Conservation (phyloP, 495 filamentous ascomycete species). For the Hypoxylon perforatum region DNA sequence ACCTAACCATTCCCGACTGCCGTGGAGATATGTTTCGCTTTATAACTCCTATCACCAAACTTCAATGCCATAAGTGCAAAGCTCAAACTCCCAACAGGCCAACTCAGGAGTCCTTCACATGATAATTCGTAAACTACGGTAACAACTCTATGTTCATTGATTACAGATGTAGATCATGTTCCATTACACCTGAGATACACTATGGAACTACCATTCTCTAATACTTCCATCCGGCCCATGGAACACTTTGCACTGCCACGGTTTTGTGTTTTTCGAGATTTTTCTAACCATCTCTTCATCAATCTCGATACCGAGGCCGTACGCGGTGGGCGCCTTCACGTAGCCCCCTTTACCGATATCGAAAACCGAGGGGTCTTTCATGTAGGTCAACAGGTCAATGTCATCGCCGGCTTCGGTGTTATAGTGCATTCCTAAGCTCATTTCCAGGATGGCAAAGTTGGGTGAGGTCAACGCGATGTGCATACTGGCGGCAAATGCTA, state of each 20-base stretch:
- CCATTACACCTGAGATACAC: too few relatives aligned
- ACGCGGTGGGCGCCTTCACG: constrained; percentile 69
- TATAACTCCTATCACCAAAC: too few relatives aligned
- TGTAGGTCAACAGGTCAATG: constrained; percentile 73
- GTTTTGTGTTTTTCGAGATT: constrained; percentile 50
- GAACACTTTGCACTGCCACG: constrained; percentile 72
- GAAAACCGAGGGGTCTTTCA: constrained; percentile 70
- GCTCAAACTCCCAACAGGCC: too few relatives aligned
- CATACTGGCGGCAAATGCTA: constrained; percentile 76
- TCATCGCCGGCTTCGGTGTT: constrained; percentile 70
- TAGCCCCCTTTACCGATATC: constrained; percentile 68
- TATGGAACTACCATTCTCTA: constrained; percentile 31
- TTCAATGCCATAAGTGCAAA: too few relatives aligned
- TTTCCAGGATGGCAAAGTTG: constrained; percentile 82
- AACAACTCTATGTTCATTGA: too few relatives aligned
- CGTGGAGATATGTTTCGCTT: too few relatives aligned
- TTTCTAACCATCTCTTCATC: constrained; percentile 69
- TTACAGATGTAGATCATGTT: too few relatives aligned
- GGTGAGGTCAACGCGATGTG: constrained; percentile 73
- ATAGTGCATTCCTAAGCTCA: constrained; percentile 82
- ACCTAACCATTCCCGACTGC: too few relatives aligned
- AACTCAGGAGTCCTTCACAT: too few relatives aligned
- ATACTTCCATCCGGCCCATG: constrained; percentile 36
- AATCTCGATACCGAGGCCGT: constrained; percentile 78
- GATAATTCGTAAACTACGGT: too few relatives aligned